Base-by-base conservation (phyloP, 495 filamentous ascomycete species). In the Aspergillus wentii region DNA sequence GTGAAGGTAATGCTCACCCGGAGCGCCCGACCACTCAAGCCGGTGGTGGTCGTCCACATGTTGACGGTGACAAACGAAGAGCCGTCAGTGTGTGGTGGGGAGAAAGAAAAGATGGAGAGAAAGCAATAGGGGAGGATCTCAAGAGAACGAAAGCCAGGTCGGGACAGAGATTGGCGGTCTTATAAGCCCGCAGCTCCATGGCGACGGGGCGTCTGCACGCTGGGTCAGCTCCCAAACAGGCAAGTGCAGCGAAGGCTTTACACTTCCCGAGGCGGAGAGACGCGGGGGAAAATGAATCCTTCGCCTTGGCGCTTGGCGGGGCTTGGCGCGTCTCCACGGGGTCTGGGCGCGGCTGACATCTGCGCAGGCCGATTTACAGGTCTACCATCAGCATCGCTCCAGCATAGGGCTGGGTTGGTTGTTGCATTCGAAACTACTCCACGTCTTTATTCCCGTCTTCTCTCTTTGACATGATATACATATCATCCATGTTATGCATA, bases 31-130 rank as follows among this genome's bases (percentile, higher is more conserved):
- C 51, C 51, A 15, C 20, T 34, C 19, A 51, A 30, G 33, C 51
- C 51, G 23, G 27, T 26, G 16, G 40, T 51, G 16, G 43, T 44
- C 26, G 51, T 54, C 51, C 51, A 54, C 51, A 54, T 54, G 27
- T 47, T 54, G 48, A 34, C 33, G 35, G 48, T 46, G 20, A 30
- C 18, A 17, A 41, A 36, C 29, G 26, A 29, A 38, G 37, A 47
- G 21, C 44, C 40, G 40, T 37, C 40, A 37, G 13, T 20, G n/a
- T 30, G 20, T 10, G 36, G 35, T 21, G 31, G 29, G 18, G 33
- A 37, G 28, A 15, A 29, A 2, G 19, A 50, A 35, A 33, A 9
- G 17, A 30, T 26, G 16, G 17, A 30, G 26, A 17, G 32, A 33
- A 38, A 45, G 31, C 8, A 38, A 21, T 21, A 21, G 14, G 28